Conservation (phyloP, 2,329 filamentous ascomycete species). For the Tympanopsis confertula region DNA sequence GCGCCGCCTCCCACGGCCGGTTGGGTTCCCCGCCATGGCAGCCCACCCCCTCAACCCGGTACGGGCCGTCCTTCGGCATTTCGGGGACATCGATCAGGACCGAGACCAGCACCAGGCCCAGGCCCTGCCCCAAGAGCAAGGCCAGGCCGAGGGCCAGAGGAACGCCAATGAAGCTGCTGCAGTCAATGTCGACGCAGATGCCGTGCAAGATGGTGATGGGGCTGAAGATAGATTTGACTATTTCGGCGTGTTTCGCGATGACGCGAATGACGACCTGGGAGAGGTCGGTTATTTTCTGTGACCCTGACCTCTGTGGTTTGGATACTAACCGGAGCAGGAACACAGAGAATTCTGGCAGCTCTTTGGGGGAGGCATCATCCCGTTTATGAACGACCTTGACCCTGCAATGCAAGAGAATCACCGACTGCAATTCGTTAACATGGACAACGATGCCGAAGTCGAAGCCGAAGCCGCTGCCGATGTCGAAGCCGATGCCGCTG, state of each 20-base stretch:
- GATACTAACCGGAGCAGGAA: neutral
- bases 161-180: neutral
- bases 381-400: too few relatives aligned
- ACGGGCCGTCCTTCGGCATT: neutral
- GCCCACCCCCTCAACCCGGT: neutral
- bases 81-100: neutral
- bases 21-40: neutral
- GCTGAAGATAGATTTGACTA: neutral
- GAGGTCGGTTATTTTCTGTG: too few relatives aligned
- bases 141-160: neutral
- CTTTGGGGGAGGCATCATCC: neutral
- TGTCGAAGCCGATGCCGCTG: neutral
- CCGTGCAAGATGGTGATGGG: neutral
- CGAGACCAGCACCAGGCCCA: neutral
- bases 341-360: neutral
- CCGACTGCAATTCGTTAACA: too few relatives aligned
- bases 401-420: too few relatives aligned
- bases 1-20: neutral
- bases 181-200: neutral
- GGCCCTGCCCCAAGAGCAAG: neutral
- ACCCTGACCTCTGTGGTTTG: too few relatives aligned
- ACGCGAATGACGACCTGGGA: too few relatives aligned
- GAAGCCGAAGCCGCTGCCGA: neutral
- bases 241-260: too few relatives aligned
- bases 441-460: too few relatives aligned